Conservation (phyloP, 106 monocot genomes). For the Platanthera guangdongensis region DNA sequence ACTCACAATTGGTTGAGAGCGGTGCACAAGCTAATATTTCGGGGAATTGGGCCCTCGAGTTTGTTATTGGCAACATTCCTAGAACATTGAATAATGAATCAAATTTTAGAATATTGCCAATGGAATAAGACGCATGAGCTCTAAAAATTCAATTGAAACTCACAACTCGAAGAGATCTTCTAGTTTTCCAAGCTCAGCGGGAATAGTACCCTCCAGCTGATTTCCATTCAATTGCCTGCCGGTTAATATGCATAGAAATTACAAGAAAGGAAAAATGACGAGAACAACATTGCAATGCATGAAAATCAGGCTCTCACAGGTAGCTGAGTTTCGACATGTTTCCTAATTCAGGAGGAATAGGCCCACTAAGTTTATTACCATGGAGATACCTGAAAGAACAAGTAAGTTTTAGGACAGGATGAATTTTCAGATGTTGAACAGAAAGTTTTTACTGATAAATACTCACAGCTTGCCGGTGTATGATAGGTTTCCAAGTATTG, state of each 20-base stretch:
- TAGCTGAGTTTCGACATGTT: slow-evolving; percentile 98
- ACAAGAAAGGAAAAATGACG: not conserved
- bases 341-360: slow-evolving; percentile 89
- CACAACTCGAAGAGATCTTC: slow-evolving; percentile 90
- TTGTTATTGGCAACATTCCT: slow-evolving; percentile 95
- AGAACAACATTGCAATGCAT: not conserved
- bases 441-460: not conserved
- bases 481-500: slow-evolving; percentile 87
- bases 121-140: not conserved
- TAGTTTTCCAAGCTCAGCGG: slow-evolving; percentile 82
- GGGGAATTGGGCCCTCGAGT: slow-evolving; percentile 78
- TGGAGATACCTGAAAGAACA: slow-evolving; percentile 64
- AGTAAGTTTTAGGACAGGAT: not conserved
- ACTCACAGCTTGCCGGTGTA: slow-evolving; percentile 94
- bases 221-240: slow-evolving; percentile 82
- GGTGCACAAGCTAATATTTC: slow-evolving; percentile 73
- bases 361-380: slow-evolving; percentile 84
- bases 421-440: not conserved
- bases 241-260: not conserved
- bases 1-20: slow-evolving; percentile 88
- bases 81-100: not conserved
- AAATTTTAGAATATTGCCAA: not conserved
- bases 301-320: slow-evolving; percentile 39
- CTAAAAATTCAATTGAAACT: slow-evolving; percentile 1
- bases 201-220: slow-evolving; percentile 64